Conservation (phyloP, 352 stramenopile genomes). For the Globisporangium spinosum region DNA sequence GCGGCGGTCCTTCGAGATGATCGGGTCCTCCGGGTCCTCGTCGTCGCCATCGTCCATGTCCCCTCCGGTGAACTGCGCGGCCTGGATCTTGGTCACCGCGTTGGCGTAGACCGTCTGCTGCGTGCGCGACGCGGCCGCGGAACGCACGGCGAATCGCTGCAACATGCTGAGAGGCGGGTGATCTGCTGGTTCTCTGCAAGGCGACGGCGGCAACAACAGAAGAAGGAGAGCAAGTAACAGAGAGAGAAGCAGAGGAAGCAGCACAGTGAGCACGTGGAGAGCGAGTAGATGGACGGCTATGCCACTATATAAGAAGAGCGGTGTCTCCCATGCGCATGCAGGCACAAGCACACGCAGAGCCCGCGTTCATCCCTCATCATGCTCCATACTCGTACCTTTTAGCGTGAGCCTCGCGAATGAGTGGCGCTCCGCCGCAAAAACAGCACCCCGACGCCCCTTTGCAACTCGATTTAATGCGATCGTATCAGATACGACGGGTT, state of each 20-base stretch:
- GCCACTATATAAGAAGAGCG: background rate
- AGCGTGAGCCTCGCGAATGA: slow-evolving; percentile 12
- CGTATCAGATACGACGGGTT: background rate
- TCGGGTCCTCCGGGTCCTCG: slow-evolving; percentile 57
- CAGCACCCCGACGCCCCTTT: slow-evolving; percentile 1
- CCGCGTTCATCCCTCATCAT: background rate
- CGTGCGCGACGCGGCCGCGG: slow-evolving; percentile 27
- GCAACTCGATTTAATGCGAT: background rate
- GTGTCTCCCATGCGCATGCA: background rate
- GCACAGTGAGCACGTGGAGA: background rate
- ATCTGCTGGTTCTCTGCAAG: slow-evolving; percentile 3
- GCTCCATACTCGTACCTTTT: slow-evolving; percentile 2
- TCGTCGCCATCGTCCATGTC: slow-evolving; percentile 71
- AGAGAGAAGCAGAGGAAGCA: background rate
- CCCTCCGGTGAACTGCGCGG: slow-evolving; percentile 37
- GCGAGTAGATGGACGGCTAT: background rate
- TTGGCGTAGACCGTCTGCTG: slow-evolving; percentile 18
- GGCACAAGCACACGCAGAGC: background rate
- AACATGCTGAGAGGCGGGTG: slow-evolving; percentile 32
- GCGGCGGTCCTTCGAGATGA: slow-evolving; percentile 63
- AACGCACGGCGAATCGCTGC: slow-evolving; percentile 56
- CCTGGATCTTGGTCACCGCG: slow-evolving; percentile 29
- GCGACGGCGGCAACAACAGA: background rate
- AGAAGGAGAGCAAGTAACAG: background rate
- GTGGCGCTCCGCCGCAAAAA: slow-evolving; percentile 14